These are phyloP conservation scores for Parafenestella ontariensis DNA, from an alignment of 2,329 filamentous ascomycete genomes.

Conservation along the genomic window DNA sequence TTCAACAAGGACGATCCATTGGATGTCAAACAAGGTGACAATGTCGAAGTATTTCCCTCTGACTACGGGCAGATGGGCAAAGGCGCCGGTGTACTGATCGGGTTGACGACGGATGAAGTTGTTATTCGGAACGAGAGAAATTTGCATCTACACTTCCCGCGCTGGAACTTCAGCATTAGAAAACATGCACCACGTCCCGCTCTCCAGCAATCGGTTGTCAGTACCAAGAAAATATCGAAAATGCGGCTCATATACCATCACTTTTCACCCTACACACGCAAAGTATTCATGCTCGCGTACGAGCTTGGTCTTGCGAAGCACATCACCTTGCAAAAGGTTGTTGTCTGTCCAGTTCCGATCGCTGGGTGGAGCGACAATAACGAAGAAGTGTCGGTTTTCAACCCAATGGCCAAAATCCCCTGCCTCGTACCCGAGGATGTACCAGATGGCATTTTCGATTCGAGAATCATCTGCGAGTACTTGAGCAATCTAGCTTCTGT, in stretches of 20 bases:
- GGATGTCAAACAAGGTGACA: conserved; percentile 60
- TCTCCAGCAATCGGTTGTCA: background rate
- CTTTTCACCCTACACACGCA: conserved; percentile 35
- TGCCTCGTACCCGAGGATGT: conserved; percentile 34
- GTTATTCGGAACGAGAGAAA: conserved; percentile 35
- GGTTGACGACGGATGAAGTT: conserved; percentile 36
- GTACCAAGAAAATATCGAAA: conserved; percentile 14
- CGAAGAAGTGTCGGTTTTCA: conserved; percentile 31
- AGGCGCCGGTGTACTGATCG: conserved; percentile 36
- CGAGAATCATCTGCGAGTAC: conserved; percentile 39
- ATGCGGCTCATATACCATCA: conserved; percentile 44
- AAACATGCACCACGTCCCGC: conserved; percentile 5
- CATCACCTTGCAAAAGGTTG: conserved; percentile 39
- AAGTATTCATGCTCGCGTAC: conserved; percentile 39
- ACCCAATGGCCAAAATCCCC: conserved; percentile 42
- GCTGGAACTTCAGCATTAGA: conserved; percentile 47
- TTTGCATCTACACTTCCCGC: conserved; percentile 48
- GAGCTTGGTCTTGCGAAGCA: conserved; percentile 31
- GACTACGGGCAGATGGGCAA: conserved; percentile 43
- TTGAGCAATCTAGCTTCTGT: conserved; percentile 20
- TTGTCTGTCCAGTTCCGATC: conserved; percentile 37
- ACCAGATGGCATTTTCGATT: conserved; percentile 38
- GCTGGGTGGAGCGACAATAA: conserved; percentile 43
- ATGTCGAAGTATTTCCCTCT: conserved; percentile 54
- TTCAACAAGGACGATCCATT: conserved; percentile 61